Evolutionary conservation across 2,329 filamentous ascomycete species (phyloP).

Genomic region (Westerdykella sp.): DNA sequence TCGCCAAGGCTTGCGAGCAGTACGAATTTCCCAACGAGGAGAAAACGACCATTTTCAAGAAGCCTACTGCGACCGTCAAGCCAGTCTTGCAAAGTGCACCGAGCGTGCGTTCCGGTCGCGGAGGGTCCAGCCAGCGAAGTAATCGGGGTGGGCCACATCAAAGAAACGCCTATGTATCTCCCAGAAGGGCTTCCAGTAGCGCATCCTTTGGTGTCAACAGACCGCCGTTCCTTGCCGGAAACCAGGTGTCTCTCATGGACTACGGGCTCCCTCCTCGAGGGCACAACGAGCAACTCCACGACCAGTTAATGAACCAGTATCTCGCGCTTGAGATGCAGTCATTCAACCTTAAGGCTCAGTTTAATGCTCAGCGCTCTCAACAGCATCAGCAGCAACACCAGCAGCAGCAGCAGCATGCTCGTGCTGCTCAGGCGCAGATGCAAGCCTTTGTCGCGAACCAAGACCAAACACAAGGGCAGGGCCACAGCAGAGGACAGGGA

Average conservation of each 20-base stretch:
- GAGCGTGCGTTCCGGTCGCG: constrained; percentile 44
- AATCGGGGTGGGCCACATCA: constrained; percentile 43
- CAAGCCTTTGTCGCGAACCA: constrained; percentile 35
- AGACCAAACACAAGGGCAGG: constrained; percentile 10
- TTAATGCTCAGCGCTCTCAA: constrained; percentile 35
- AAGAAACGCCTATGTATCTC: constrained; percentile 38
- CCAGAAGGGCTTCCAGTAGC: constrained; percentile 53
- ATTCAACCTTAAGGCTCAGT: constrained; percentile 31
- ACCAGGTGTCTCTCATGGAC: constrained; percentile 18
- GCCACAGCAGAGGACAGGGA: constrained; percentile 16
- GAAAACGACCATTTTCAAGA: constrained; percentile 56
- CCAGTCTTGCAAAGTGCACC: constrained; percentile 49
- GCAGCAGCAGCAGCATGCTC: constrained; percentile 35
- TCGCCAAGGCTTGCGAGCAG: constrained; percentile 79
- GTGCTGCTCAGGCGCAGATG: constrained; percentile 33
- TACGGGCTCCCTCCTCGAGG: constrained; percentile 41
- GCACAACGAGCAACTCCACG: constrained; percentile 41
- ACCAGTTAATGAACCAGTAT: constrained; percentile 46
- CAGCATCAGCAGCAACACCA: constrained; percentile 13
- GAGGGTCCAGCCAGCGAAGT: constrained; percentile 42
- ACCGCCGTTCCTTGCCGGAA: constrained; percentile 26
- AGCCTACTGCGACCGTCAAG: constrained; percentile 47
- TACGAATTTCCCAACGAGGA: constrained; percentile 77
- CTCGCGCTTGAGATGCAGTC: constrained; percentile 42
- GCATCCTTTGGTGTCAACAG: constrained; percentile 42